phyloP scores from a whole-genome alignment of 345 rosid genomes.

The Nephelium lappaceum region DNA sequence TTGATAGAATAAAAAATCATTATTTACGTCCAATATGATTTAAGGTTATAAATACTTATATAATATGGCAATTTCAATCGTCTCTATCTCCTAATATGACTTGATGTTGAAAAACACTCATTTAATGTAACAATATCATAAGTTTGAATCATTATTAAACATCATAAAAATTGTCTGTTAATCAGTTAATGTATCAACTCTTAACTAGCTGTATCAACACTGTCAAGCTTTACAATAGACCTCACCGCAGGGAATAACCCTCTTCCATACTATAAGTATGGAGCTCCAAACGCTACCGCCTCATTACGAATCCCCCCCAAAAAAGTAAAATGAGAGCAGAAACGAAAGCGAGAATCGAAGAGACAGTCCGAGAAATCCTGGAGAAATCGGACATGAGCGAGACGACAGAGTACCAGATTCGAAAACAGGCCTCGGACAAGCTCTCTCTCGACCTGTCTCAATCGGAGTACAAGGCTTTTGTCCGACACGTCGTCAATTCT shows the following conservation, averaged over 20 bases:
- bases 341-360: slow-evolving; percentile 50
- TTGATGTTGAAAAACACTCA: too few species aligned
- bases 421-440: slow-evolving; percentile 64
- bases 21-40: too few species aligned
- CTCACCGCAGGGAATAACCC: background rate
- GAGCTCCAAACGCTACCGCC: background rate
- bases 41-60: too few species aligned
- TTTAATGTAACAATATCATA: too few species aligned
- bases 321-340: slow-evolving; percentile 51
- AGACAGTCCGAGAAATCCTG: slow-evolving; percentile 61
- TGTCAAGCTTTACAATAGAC: background rate
- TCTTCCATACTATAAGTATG: background rate
- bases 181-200: background rate
- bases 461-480: slow-evolving; percentile 61
- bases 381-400: slow-evolving; percentile 67
- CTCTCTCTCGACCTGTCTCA: slow-evolving; percentile 69
- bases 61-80: too few species aligned
- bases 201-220: background rate
- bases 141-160: too few species aligned
- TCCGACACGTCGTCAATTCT: slow-evolving; percentile 56
- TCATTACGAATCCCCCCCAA: too few species aligned
- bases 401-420: slow-evolving; percentile 76
- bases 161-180: too few species aligned
- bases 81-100: too few species aligned
- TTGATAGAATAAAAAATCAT: too few species aligned